Percentiles rank a stretch among this genome's conserved stretches.
These are phyloP conservation scores for Fomitiporia mediterranea DNA, from an alignment of 1,284 basidiomycete genomes.

Conservation along the genomic window DNA sequence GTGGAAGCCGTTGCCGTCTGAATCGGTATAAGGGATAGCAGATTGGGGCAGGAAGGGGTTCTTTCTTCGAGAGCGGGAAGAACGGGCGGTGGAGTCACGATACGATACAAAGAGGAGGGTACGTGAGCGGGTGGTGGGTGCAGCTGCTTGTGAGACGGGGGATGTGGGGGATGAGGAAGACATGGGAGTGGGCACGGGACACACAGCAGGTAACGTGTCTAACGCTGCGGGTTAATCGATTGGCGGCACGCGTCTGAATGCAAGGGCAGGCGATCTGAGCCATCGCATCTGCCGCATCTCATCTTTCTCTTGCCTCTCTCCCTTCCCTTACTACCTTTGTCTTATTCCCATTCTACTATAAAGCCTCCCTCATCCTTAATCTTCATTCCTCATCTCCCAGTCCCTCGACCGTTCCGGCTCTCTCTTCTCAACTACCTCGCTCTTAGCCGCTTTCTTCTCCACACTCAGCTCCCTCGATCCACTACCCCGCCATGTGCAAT, in stretches of 20 bases:
- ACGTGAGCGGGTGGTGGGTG: constrained; percentile 72
- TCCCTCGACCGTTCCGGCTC: constrained; percentile 3
- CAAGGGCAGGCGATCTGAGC: no score
- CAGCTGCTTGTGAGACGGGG: constrained; percentile 30
- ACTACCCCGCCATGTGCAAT: constrained; percentile 52
- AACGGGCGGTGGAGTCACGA: constrained; percentile 71
- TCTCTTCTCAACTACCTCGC: constrained; percentile 12
- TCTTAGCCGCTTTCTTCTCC: no score
- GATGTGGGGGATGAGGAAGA: constrained; percentile 25
- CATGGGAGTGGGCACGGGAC: background rate
- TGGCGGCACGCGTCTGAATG: no score
- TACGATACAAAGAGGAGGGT: constrained; percentile 95
- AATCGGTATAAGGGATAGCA: constrained; percentile 28
- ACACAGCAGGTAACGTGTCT: background rate
- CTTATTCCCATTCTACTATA: constrained; percentile 8
- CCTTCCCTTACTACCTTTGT: constrained; percentile 20
- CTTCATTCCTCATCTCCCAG: constrained; percentile 9
- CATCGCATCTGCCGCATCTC: constrained; percentile 11
- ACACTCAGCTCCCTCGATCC: constrained; percentile 4
- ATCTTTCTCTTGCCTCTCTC: constrained; percentile 21
- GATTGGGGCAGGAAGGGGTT: constrained; percentile 26
- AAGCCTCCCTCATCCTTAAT: constrained; percentile 16
- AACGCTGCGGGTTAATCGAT: no score
- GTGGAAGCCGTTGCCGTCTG: constrained; percentile 36
- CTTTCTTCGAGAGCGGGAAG: constrained; percentile 44